Conservation (phyloP, 1,284 basidiomycete species). For the Pyrrhoderma noxium region DNA sequence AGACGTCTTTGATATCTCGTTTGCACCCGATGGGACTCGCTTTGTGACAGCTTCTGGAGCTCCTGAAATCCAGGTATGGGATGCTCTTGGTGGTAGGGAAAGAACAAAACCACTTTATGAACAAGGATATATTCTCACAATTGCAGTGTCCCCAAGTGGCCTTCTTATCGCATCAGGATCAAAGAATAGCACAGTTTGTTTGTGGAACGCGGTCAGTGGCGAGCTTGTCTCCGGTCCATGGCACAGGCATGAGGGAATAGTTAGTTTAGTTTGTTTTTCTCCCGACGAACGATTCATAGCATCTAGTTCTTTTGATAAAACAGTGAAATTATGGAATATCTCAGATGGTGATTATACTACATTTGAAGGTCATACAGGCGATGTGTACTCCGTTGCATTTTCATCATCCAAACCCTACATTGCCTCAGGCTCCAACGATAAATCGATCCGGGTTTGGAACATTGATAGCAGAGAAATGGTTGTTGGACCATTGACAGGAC, state of each 20-base stretch:
- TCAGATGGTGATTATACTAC: no score
- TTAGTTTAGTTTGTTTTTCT: conserved; percentile 79
- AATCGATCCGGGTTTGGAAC: conserved; percentile 13
- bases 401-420: conserved; percentile 2
- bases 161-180: conserved; percentile 98
- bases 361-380: no score
- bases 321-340: no score
- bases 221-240: conserved; percentile 73
- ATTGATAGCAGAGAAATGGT: conserved; percentile 2
- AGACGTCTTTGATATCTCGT: conserved; percentile 99
- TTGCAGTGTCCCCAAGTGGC: conserved; percentile 98
- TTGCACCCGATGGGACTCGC: no score
- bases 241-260: conserved; percentile 82
- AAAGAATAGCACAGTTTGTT: conserved; percentile 99
- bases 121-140: conserved; percentile 99
- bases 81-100: no score
- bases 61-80: no score
- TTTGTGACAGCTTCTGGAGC: no score
- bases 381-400: conserved; percentile 10
- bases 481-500: conserved; percentile 14
- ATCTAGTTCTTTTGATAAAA: conserved; percentile 87
- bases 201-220: conserved; percentile 92
- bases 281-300: conserved; percentile 80
- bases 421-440: conserved; percentile 14
- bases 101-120: conserved; percentile 99